Evolutionary conservation across 306 rosid genomes (phyloP).

Genomic region (Styphnolobium japonicum): DNA sequence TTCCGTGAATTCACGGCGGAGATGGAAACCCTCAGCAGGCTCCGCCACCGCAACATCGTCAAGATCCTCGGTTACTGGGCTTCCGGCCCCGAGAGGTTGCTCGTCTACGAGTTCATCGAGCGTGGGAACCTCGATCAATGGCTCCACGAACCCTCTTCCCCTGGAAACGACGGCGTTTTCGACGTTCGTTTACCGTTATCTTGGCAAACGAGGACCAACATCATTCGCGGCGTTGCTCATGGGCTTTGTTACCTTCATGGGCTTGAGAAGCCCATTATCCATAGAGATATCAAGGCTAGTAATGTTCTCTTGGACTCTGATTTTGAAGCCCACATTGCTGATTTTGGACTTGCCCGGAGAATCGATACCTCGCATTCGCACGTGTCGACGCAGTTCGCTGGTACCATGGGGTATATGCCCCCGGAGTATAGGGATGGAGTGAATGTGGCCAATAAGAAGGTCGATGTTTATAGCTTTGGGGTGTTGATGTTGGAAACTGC

Average conservation of each 20-base stretch:
- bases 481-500: constrained; percentile 69
- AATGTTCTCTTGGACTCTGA: constrained; percentile 62
- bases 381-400: constrained; percentile 82
- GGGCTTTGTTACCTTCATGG: constrained; percentile 67
- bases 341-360: constrained; percentile 84
- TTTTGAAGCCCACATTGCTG: constrained; percentile 82
- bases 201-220: constrained; percentile 57
- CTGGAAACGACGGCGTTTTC: constrained; percentile 12
- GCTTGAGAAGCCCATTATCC: constrained; percentile 70
- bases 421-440: constrained; percentile 79
- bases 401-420: constrained; percentile 93
- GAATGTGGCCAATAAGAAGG: constrained; percentile 53
- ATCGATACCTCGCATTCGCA: constrained; percentile 51
- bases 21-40: constrained; percentile 79
- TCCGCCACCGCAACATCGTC: constrained; percentile 69
- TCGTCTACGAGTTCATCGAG: constrained; percentile 77
- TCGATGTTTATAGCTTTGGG: constrained; percentile 89
- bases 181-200: constrained; percentile 40
- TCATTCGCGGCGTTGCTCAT: constrained; percentile 63
- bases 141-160: constrained; percentile 54
- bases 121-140: constrained; percentile 78
- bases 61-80: constrained; percentile 77
- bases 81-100: constrained; percentile 60
- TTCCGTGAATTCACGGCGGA: constrained; percentile 92
- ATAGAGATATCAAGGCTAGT: constrained; percentile 80